Evolutionary conservation across 768 basidiomycete genomes (phyloP).

Genomic region (Neoboletus magnificus): DNA sequence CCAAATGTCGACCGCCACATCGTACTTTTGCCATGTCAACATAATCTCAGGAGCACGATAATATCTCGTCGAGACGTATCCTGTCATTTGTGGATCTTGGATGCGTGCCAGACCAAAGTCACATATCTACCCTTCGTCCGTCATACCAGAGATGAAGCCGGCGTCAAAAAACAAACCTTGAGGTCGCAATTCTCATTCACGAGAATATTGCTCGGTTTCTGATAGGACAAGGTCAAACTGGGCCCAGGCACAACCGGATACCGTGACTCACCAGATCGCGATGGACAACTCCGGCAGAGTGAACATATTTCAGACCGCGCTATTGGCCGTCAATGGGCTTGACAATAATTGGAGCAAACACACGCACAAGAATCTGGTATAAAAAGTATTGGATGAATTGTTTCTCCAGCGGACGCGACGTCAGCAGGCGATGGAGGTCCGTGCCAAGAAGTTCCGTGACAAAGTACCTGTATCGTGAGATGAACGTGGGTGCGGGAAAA

Average conservation of each 20-base stretch:
- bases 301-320: slow-evolving; percentile 99
- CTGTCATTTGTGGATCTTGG: slow-evolving; percentile 99
- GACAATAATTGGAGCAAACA: not conserved
- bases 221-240: not conserved
- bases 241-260: not conserved
- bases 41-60: slow-evolving; percentile 99
- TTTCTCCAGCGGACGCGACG: slow-evolving; percentile 95
- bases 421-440: slow-evolving; percentile 94
- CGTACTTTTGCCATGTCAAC: slow-evolving; percentile 99
- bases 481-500: not conserved
- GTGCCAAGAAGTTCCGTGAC: slow-evolving; percentile 98
- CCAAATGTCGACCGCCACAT: slow-evolving; percentile 99
- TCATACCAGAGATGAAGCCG: not conserved
- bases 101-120: slow-evolving; percentile 98
- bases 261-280: slow-evolving; percentile 73
- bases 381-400: slow-evolving; percentile 99
- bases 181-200: slow-evolving; percentile 99
- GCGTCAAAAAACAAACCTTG: slow-evolving; percentile 53
- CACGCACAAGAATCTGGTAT: slow-evolving; percentile 91
- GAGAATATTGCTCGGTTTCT: slow-evolving; percentile 99
- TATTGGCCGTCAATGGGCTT: slow-evolving; percentile 30
- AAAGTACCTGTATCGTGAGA: slow-evolving; percentile 70
- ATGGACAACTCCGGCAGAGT: slow-evolving; percentile 98
- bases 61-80: slow-evolving; percentile 98
- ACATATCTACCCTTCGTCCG: slow-evolving; percentile 66